phyloP scores from a whole-genome alignment of 2,329 filamentous ascomycete genomes.

The Falciphora oryzae region DNA sequence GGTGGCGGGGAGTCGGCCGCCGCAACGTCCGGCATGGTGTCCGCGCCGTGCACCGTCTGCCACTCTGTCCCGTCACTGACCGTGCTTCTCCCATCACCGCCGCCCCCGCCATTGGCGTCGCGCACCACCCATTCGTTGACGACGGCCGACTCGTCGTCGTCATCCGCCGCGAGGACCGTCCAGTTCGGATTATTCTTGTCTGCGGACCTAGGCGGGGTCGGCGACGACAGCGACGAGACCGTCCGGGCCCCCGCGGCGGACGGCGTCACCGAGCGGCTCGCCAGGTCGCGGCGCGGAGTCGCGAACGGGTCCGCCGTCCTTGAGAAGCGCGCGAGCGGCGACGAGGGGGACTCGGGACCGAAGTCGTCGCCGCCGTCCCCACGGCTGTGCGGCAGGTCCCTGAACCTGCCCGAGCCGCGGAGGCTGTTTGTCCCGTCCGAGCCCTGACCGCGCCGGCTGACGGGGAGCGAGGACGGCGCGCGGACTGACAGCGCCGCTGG shows the following conservation, averaged over 20 bases:
- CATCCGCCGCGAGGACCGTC: constrained; percentile 4
- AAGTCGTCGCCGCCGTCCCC: not conserved
- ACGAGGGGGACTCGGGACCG: constrained; percentile 11
- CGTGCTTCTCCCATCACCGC: not conserved
- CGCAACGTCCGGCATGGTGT: not conserved
- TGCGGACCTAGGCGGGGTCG: constrained; percentile 1
- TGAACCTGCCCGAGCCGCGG: not conserved
- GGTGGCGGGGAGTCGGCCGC: not conserved
- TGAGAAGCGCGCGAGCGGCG: not conserved
- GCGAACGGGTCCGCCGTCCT: constrained; percentile 20
- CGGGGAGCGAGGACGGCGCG: constrained; percentile 5
- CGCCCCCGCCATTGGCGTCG: not conserved
- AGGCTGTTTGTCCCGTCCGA: constrained; percentile 3
- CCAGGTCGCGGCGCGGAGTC: constrained; percentile 28
- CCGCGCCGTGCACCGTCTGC: not conserved
- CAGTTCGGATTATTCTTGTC: constrained; percentile 8
- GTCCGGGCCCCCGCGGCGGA: constrained; percentile 11
- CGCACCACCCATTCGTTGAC: constrained; percentile 8
- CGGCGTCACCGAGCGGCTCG: constrained; percentile 25
- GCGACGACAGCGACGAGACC: not conserved
- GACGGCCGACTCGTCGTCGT: constrained; percentile 3
- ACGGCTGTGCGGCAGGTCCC: not conserved
- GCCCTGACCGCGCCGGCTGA: constrained; percentile 3
- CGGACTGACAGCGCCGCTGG: constrained; percentile 4
- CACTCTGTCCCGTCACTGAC: not conserved